A percentile compares a stretch with the other conserved stretches of the same genome.
Evolutionary conservation across 2,329 filamentous ascomycete species (phyloP).

Genomic region (Paecilomyces formosus): DNA sequence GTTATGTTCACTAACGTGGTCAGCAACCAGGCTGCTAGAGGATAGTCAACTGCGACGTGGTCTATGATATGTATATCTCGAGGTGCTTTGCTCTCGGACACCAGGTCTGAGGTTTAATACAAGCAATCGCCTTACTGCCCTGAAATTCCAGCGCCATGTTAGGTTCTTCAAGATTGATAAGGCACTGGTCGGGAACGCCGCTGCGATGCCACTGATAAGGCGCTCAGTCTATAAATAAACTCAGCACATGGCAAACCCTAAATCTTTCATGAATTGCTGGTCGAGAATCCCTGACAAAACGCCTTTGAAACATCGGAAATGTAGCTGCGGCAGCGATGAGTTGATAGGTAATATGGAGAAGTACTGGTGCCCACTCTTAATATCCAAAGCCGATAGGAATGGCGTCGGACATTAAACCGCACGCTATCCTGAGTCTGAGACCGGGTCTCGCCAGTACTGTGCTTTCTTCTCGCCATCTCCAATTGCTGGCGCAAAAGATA

Average conservation of each 20-base stretch:
- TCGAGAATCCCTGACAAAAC: no score
- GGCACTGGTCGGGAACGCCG: not conserved
- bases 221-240: not conserved
- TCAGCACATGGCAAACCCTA: not conserved
- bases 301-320: no score
- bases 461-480: no score
- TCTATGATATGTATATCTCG: not conserved
- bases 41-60: not conserved
- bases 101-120: not conserved
- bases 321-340: no score
- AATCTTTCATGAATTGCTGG: not conserved
- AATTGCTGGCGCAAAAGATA: no score
- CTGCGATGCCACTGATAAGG: not conserved
- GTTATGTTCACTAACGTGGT: conserved; percentile 5
- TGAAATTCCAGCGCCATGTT: not conserved
- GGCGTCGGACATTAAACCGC: no score
- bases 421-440: not conserved
- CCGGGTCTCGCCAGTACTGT: not conserved
- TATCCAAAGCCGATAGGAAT: no score
- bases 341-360: no score
- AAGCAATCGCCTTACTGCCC: not conserved
- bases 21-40: not conserved
- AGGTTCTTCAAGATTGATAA: not conserved
- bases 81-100: no score
- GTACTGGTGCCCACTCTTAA: no score